Conservation (phyloP, 2,329 filamentous ascomycete species). For the Acephala macrosclerotiorum region DNA sequence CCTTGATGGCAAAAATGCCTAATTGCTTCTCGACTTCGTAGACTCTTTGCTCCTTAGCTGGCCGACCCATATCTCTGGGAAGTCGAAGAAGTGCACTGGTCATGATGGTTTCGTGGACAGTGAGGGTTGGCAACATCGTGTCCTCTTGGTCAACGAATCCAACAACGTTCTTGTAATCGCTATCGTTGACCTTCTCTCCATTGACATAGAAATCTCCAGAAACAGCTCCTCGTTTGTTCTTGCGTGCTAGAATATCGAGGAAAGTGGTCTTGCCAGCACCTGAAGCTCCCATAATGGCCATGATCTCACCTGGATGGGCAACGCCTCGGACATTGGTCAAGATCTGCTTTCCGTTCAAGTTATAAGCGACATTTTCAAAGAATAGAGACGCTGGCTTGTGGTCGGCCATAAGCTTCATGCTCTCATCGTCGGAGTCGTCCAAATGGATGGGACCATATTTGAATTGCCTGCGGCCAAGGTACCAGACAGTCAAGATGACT, state of each 20-base stretch:
- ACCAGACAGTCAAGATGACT: slow-evolving; percentile 85
- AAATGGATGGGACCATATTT: slow-evolving; percentile 78
- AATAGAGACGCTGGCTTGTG: slow-evolving; percentile 90
- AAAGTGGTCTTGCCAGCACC: slow-evolving; percentile 98
- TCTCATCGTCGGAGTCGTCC: slow-evolving; percentile 90
- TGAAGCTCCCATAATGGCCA: slow-evolving; percentile 97
- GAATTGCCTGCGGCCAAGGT: slow-evolving; percentile 78
- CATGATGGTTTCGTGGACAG: slow-evolving; percentile 96
- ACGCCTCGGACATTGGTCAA: slow-evolving; percentile 81
- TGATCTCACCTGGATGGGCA: slow-evolving; percentile 93
- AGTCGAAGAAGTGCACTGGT: slow-evolving; percentile 91
- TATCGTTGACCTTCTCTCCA: slow-evolving; percentile 84
- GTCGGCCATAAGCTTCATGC: slow-evolving; percentile 84
- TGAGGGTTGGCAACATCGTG: slow-evolving; percentile 93
- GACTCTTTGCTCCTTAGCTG: slow-evolving; percentile 89
- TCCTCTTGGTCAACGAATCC: slow-evolving; percentile 99
- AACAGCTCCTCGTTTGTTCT: slow-evolving; percentile 88
- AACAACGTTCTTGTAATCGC: slow-evolving; percentile 89
- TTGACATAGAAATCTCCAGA: slow-evolving; percentile 90
- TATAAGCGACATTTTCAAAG: slow-evolving; percentile 88
- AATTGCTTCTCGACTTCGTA: slow-evolving; percentile 95
- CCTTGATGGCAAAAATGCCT: slow-evolving; percentile 91
- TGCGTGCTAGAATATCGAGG: slow-evolving; percentile 91
- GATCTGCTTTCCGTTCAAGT: slow-evolving; percentile 87
- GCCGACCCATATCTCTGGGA: slow-evolving; percentile 87